phyloP scores from a whole-genome alignment of 2,329 filamentous ascomycete genomes.

The Colletotrichum destructivum region DNA sequence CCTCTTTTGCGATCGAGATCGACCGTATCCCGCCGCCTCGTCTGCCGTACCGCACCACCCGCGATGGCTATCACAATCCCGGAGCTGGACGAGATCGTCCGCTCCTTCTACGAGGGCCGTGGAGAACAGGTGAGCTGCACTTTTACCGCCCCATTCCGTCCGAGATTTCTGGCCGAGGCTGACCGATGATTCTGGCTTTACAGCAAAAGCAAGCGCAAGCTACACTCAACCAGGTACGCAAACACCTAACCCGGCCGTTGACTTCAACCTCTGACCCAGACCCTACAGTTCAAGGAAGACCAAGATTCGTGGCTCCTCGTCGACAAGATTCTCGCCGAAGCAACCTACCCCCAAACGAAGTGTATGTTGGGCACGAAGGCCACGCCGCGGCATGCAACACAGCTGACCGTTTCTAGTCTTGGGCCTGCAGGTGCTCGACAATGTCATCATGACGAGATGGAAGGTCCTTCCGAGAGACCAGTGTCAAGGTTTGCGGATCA shows the following conservation, averaged over 20 bases:
- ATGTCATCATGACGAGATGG: constrained; percentile 99
- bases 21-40: constrained; percentile 48
- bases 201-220: constrained; percentile 98
- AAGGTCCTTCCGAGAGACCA: constrained; percentile 97
- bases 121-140: constrained; percentile 82
- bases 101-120: constrained; percentile 96
- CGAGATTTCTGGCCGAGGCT: constrained; percentile 49
- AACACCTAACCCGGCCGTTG: constrained; percentile 40
- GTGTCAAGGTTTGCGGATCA: constrained; percentile 77
- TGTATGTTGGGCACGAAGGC: constrained; percentile 71
- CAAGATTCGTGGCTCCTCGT: constrained; percentile 98
- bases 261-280: constrained; percentile 47
- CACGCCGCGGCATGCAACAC: neutral
- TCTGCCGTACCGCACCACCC: constrained; percentile 52
- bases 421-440: constrained; percentile 95
- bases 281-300: constrained; percentile 93
- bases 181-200: constrained; percentile 56
- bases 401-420: constrained; percentile 72
- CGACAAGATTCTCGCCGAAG: constrained; percentile 95
- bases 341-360: constrained; percentile 95
- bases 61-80: constrained; percentile 82
- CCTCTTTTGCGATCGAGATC: constrained; percentile 43
- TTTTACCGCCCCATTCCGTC: constrained; percentile 27
- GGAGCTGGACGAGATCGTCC: constrained; percentile 97
- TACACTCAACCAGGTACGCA: constrained; percentile 88